A percentile compares a stretch with the other conserved stretches of the same genome.
These are phyloP conservation scores for Lepidopterella palustris DNA, from an alignment of 495 filamentous ascomycete genomes.

Conservation along the genomic window DNA sequence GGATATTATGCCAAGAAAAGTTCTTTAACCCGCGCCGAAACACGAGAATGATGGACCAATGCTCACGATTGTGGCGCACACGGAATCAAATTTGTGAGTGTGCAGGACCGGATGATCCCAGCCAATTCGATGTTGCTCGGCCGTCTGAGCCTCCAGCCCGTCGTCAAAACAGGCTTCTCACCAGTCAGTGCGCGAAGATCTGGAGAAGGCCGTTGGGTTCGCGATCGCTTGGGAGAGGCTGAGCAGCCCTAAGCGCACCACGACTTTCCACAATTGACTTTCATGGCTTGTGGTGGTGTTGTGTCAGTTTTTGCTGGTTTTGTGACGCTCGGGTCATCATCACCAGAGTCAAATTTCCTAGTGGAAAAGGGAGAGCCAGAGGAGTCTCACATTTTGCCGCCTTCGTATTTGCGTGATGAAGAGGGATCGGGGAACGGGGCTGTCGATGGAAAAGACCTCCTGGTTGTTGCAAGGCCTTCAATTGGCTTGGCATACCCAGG, in stretches of 20 bases:
- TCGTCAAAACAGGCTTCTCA: neutral
- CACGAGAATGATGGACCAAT: constrained; percentile 9
- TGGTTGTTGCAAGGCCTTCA: too few relatives aligned
- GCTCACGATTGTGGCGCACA: neutral
- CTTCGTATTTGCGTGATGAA: neutral
- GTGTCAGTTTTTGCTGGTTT: neutral
- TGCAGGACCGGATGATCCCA: neutral
- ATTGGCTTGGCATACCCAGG: too few relatives aligned
- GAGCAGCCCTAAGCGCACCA: neutral
- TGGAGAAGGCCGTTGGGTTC: neutral
- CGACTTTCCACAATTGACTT: neutral
- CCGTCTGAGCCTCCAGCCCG: neutral
- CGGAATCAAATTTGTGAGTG: neutral
- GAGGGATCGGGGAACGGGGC: too few relatives aligned
- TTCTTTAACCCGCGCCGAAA: neutral
- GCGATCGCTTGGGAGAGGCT: neutral
- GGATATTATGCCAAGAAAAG: neutral
- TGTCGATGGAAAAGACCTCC: too few relatives aligned
- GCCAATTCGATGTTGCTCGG: neutral
- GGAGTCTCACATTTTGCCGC: neutral
- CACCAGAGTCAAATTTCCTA: neutral
- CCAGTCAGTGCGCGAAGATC: neutral
- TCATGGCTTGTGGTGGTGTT: neutral
- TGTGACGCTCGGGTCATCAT: neutral
- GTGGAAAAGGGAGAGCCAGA: neutral